Base-by-base conservation (phyloP, 2,329 filamentous ascomycete genomes). In the Sporothrix mexicana region DNA sequence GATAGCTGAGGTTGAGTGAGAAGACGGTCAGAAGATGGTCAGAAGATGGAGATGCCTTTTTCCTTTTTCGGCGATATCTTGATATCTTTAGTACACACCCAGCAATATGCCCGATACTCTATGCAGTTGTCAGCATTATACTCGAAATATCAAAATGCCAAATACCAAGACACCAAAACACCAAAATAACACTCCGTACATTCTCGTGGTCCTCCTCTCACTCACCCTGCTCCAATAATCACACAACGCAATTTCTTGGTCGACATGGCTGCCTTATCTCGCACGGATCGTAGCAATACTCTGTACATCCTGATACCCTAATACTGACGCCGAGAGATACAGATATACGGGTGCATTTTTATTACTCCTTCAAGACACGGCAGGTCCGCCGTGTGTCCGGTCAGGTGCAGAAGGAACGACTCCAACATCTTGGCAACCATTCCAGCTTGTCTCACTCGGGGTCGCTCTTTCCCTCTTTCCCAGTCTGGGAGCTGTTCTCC, bases 211-310 rank as follows among this genome's bases (percentile, higher is more conserved):
- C 47, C 55, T 59, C 13, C 61, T 23, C 20, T n/a, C 15, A 69
- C 66, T 55, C 23, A 55, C 66, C 66, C 66, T 36, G 47, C 66
- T 17, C 66, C 66, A 30, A 55, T 69, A 30, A 69, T 69, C 23
- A 69, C 47, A 69, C 66, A 69, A 8, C 47, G 66, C 8, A 69
- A 55, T 55, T 55, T 69, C 49, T 55, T 55, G 6, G 45, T 53
- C n/a, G 64, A 43, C 66, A 69, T 69, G 41, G 47, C 36, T 68
- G 17, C 15, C 30, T 41, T 62, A 15, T 62, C 57, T 17, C 30
- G 17, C 57, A 62, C 13, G 57, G 57, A 62, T n/a, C 3, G 2
- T 62, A 15, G n/a, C 57, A 20, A 15, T 36, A 36, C 30, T 36
- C 30, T 30, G 7, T 17, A 5, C 30, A 5, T n/a, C 6, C 57